Conservation (phyloP, 768 basidiomycete species). For the Lyophyllum shimeji region DNA sequence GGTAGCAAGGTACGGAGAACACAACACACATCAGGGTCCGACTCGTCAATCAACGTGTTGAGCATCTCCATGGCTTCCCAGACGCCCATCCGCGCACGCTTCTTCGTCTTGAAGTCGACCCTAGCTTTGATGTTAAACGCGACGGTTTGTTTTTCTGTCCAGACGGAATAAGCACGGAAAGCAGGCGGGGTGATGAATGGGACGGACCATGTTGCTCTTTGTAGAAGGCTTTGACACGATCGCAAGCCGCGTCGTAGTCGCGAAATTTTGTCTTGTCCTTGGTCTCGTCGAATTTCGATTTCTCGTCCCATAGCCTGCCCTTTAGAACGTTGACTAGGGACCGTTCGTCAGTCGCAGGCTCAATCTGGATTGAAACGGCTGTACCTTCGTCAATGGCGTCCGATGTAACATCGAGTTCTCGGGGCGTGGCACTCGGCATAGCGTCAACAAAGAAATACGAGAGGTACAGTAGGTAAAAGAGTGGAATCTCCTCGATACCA, state of each 20-base stretch:
- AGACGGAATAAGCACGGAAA: not conserved
- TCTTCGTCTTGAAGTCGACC: constrained; percentile 65
- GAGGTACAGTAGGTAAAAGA: not conserved
- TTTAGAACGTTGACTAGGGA: constrained; percentile 66
- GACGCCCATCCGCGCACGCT: constrained; percentile 74
- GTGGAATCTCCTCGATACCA: not conserved
- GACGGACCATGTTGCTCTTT: constrained; percentile 59
- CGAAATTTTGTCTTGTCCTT: constrained; percentile 73
- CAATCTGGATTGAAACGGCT: not conserved
- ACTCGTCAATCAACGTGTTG: constrained; percentile 85
- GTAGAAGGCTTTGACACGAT: constrained; percentile 64
- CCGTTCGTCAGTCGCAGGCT: not conserved
- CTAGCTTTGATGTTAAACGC: constrained; percentile 81
- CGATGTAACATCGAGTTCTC: constrained; percentile 42
- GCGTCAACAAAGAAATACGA: constrained; percentile 7
- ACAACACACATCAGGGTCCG: constrained; percentile 76
- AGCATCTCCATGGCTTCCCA: constrained; percentile 90
- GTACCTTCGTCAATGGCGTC: constrained; percentile 51
- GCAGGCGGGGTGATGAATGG: not conserved
- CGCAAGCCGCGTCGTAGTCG: constrained; percentile 68
- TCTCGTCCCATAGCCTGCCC: constrained; percentile 56
- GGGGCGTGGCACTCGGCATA: constrained; percentile 28
- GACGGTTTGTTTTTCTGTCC: constrained; percentile 36
- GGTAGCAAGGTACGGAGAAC: not conserved
- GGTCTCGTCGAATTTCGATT: constrained; percentile 54